Conservation (phyloP, 768 basidiomycete species). For the Cyclocybe aegerita region DNA sequence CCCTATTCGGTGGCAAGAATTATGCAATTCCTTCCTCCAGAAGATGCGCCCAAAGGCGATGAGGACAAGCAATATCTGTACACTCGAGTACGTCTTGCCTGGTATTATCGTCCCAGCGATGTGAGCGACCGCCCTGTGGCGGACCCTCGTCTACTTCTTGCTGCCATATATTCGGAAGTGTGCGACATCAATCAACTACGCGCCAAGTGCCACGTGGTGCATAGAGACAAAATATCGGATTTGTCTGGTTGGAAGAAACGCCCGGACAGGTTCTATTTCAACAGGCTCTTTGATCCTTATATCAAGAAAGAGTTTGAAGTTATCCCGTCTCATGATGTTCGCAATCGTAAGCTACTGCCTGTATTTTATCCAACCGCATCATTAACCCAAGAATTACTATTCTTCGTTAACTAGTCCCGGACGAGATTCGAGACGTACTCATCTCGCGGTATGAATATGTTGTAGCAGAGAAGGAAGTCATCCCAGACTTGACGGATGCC, state of each 20-base stretch:
- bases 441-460: slow-evolving; percentile 90
- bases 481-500: slow-evolving; percentile 85
- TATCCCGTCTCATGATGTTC: slow-evolving; percentile 80
- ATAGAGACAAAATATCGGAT: slow-evolving; percentile 94
- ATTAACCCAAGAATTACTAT: slow-evolving; percentile 18
- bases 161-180: slow-evolving; percentile 95
- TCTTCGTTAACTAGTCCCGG: slow-evolving; percentile 60
- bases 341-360: slow-evolving; percentile 70
- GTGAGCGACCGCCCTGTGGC: slow-evolving; percentile 89
- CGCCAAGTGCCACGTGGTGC: slow-evolving; percentile 90
- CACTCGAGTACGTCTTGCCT: slow-evolving; percentile 87
- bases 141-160: slow-evolving; percentile 89
- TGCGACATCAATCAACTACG: slow-evolving; percentile 94
- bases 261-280: slow-evolving; percentile 96
- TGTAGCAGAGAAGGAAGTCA: slow-evolving; percentile 90
- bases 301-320: slow-evolving; percentile 98
- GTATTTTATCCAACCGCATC: slow-evolving; percentile 15
- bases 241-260: slow-evolving; percentile 91
- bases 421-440: slow-evolving; percentile 75
- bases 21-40: slow-evolving; percentile 92
- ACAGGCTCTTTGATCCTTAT: slow-evolving; percentile 93
- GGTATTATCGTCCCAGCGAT: slow-evolving; percentile 97
- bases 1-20: slow-evolving; percentile 95
- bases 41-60: slow-evolving; percentile 64
- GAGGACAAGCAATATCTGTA: slow-evolving; percentile 68